These are phyloP conservation scores for Drosera capensis DNA, from an alignment of 148 eudicot species.

Conservation along the genomic window DNA sequence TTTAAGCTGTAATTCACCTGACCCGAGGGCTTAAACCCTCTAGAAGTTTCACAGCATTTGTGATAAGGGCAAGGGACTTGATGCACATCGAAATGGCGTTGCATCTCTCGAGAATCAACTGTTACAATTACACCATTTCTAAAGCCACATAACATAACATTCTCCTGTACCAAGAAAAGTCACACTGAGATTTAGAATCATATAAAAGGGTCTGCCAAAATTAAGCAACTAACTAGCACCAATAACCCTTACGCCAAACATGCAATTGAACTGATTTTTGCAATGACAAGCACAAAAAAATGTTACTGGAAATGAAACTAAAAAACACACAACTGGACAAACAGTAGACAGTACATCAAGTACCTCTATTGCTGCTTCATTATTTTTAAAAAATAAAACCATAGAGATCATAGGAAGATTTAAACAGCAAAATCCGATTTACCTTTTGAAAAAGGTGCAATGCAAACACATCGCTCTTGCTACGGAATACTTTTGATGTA, in stretches of 20 bases:
- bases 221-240: too few species aligned
- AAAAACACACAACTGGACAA: too few species aligned
- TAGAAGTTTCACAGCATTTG: conserved; percentile 10
- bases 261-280: too few species aligned
- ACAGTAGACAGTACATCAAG: too few species aligned
- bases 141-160: conserved; percentile 37
- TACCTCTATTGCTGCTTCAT: too few species aligned
- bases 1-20: background rate
- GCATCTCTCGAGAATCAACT: conserved; percentile 47
- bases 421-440: conserved; percentile 19
- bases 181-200: too few species aligned
- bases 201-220: too few species aligned
- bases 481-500: conserved; percentile 31
- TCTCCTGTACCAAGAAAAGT: conserved; percentile 20
- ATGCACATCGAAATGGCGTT: conserved; percentile 15
- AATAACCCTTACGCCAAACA: too few species aligned
- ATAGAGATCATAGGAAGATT: conserved; percentile 4
- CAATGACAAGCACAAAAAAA: too few species aligned
- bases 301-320: too few species aligned
- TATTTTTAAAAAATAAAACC: background rate
- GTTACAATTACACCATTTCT: conserved; percentile 48
- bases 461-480: conserved; percentile 70
- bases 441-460: conserved; percentile 58
- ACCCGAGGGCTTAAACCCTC: background rate
- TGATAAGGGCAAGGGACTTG: conserved; percentile 14